A percentile compares a stretch with the other conserved stretches of the same genome.
These are phyloP conservation scores for Euphorbia peplus DNA, from an alignment of 345 rosid species.

Conservation along the genomic window DNA sequence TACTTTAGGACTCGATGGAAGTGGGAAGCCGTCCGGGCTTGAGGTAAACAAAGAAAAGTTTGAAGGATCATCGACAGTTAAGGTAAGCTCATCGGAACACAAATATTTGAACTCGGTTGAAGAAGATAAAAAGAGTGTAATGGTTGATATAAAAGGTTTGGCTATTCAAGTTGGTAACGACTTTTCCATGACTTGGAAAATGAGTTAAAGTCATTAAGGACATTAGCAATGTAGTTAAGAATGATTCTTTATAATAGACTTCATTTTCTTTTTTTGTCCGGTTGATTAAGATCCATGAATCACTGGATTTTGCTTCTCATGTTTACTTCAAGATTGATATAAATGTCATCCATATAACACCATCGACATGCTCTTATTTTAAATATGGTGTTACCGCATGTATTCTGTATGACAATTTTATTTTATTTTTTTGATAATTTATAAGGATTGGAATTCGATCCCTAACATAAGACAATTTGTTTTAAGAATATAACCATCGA, in stretches of 20 bases:
- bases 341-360: too few relatives aligned
- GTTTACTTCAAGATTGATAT: too few relatives aligned
- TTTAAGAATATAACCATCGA: too few relatives aligned
- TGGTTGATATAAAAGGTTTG: conserved; percentile 63
- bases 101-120: conserved; percentile 29
- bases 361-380: too few relatives aligned
- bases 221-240: background rate
- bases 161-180: conserved; percentile 65
- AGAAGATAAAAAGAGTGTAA: conserved; percentile 37
- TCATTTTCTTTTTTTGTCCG: too few relatives aligned
- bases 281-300: too few relatives aligned
- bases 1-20: conserved; percentile 65
- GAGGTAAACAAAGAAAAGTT: conserved; percentile 42
- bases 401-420: too few relatives aligned
- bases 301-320: too few relatives aligned
- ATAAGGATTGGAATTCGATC: too few relatives aligned
- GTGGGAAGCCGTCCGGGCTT: conserved; percentile 37
- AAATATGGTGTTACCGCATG: too few relatives aligned
- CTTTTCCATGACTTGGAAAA: conserved; percentile 66
- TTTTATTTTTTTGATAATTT: too few relatives aligned
- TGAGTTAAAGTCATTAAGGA: conserved; percentile 33
- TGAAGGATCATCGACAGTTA: conserved; percentile 22
- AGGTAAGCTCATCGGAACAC: conserved; percentile 45
- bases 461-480: too few relatives aligned
- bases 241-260: conserved; percentile 14